Base-by-base conservation (phyloP, 169 alveolate genomes). In the Cryptosporidium parvum region DNA sequence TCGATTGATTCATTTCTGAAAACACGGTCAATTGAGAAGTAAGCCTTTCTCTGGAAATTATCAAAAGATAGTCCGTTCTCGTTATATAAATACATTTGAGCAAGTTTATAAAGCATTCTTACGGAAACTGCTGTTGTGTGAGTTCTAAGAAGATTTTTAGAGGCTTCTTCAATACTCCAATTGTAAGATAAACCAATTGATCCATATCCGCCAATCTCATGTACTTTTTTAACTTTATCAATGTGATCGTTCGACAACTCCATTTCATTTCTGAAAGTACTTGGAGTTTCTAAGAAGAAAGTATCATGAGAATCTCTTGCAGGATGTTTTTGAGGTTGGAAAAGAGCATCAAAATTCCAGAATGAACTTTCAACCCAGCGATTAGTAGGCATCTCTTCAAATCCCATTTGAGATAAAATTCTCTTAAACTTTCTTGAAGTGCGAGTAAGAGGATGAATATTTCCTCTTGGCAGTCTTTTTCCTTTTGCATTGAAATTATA, bases 291-390 rank as follows among this genome's bases (percentile, higher is more conserved):
- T 51, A 98, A 91, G 94, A 98, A 99, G 96, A 98, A 99, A 29
- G 99, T 99, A 92, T 99, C 99, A 89, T 99, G 99, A 21, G 98
- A 96, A 92, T 99, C 99, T 59, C 99, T 96, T 4, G 99, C 99
- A 14, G 99, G 99, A 91, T 98, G 99, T 87, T 97, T 98, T 94
- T 99, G 99, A 12, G 99, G 99, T 91, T 97, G 98, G 96, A 97
- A 99, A 52, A 99, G 96, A 10, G 99, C 95, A 92, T 99, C 99
- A 93, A 99, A 99, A 93, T 99, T 98, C 99, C 99, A 98, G 95
- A 99, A 99, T 7, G 99, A 97, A 59, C 99, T 95, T 93, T 98
- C 99, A 21, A 98, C 99, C 93, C 95, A 99, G 85, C 97, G 96
- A 86, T 98, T 96, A 29, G 99, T 98, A 31, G 98, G 98, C 99